These are phyloP conservation scores for Trametes maxima DNA, from an alignment of 768 basidiomycete species.

Conservation along the genomic window DNA sequence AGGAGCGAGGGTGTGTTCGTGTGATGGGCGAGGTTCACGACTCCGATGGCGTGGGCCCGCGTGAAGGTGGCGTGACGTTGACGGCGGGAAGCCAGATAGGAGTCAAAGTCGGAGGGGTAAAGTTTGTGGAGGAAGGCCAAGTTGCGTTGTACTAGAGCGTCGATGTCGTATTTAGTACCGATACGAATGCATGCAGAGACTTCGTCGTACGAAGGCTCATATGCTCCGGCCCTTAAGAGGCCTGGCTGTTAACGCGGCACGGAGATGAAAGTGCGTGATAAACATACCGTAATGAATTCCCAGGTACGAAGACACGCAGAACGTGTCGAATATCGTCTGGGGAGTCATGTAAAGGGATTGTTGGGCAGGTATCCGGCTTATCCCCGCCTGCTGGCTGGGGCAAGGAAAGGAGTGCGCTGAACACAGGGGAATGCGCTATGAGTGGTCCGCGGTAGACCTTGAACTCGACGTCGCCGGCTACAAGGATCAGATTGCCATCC, in stretches of 20 bases:
- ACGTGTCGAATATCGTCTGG: constrained; percentile 9
- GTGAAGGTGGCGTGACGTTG: not conserved
- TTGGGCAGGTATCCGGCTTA: not conserved
- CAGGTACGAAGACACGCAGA: constrained; percentile 5
- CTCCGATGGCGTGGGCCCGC: constrained; percentile 15
- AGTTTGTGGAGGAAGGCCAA: not conserved
- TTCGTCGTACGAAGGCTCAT: constrained; percentile 4
- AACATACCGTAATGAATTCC: constrained; percentile 8
- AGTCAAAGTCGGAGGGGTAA: constrained; percentile 8
- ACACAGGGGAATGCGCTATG: constrained; percentile 18
- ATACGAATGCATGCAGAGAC: constrained; percentile 17
- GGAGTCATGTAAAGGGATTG: constrained; percentile 10
- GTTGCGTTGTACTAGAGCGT: constrained; percentile 4
- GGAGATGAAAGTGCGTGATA: not conserved
- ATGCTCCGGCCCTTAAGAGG: not conserved
- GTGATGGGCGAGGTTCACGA: constrained; percentile 23
- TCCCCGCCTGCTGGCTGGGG: constrained; percentile 3
- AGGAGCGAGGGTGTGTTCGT: constrained; percentile 13
- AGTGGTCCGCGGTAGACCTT: constrained; percentile 22
- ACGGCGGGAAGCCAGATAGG: constrained; percentile 4
- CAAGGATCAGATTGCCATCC: constrained; percentile 23
- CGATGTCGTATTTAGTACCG: constrained; percentile 18
- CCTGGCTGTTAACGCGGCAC: not conserved
- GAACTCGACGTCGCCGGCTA: constrained; percentile 17
- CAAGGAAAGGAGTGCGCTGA: constrained; percentile 21